Base-by-base conservation (phyloP, 148 eudicot genomes). In the Dianthus caryophyllus region DNA sequence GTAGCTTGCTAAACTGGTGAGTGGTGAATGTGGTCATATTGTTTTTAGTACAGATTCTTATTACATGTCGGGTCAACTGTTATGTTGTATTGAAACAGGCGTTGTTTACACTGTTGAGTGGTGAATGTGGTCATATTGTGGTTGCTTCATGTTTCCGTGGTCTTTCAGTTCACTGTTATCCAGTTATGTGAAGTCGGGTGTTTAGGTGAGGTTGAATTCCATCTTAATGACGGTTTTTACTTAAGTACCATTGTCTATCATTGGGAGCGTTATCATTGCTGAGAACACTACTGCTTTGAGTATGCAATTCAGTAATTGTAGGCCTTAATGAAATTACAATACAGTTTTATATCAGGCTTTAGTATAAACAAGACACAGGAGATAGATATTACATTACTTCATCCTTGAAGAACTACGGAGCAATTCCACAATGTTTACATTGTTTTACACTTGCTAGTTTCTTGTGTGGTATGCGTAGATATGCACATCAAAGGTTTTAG, bases 371-470 rank as follows among this genome's bases (percentile, higher is more conserved):
- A 49, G 66, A 49, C 48, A 66, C 57, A 14, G 15, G 33, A 27
- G 57, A 51, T 58, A 26, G 49, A 50, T 2, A 61, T 61, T 41
- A 68, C 20, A 27, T 24, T 44, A 57, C 11, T 59, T 57, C 71
- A 48, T 58, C 56, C 41, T 38, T 33, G 38, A 33, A 33, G 38
- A 33, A 33, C 0, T n/a, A n/a, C n/a, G 39, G 15, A 31, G 52
- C 56, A 55, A 69, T 69, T 69, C 69, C 69, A 75, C 78, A 75
- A 63, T 21, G 29, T 39, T 63, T 52, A 25, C 58, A 33, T 33
- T 2, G 38, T 33, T n/a, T n/a, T 33, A 33, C 38, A 33, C 38
- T 33, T 2, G 38, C 49, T 61, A 66, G 21, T 15, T 29, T 51
- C 53, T 30, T 57, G n/a, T 63, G 41, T 20, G 39, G 43, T 21